phyloP scores from a whole-genome alignment of 768 basidiomycete genomes.

The Phaeotremella skinneri region DNA sequence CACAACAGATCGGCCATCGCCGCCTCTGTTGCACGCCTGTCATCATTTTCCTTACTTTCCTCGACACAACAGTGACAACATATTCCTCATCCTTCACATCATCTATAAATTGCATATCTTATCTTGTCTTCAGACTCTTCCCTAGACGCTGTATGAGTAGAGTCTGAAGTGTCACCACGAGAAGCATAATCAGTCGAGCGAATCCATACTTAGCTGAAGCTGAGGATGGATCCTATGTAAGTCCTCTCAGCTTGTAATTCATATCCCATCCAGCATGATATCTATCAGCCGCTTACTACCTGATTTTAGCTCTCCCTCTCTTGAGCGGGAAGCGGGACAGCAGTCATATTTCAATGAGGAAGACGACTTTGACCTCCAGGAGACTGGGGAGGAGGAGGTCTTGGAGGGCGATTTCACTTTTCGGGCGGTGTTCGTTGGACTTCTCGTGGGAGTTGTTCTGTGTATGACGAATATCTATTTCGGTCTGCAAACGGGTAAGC shows the following conservation, averaged over 20 bases:
- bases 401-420: conserved; percentile 49
- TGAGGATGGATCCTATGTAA: not conserved
- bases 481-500: conserved; percentile 41
- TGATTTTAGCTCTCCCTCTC: not conserved
- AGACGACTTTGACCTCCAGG: conserved; percentile 13
- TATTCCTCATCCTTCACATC: no score
- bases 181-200: no score
- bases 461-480: conserved; percentile 80
- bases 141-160: no score
- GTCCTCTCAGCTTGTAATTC: no score
- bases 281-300: not conserved
- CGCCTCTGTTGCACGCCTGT: no score
- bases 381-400: conserved; percentile 18
- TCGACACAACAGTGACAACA: no score
- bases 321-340: not conserved
- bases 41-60: no score
- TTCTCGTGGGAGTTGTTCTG: conserved; percentile 57
- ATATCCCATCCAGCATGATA: no score
- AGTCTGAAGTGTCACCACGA: no score
- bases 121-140: no score
- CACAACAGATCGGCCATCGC: not conserved
- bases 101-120: no score
- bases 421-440: conserved; percentile 69
- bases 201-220: no score
- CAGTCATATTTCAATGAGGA: conserved; percentile 13